Evolutionary conservation across 371 early-diverging fungal genomes (phyloP).

Genomic region (Mortierella sp.): DNA sequence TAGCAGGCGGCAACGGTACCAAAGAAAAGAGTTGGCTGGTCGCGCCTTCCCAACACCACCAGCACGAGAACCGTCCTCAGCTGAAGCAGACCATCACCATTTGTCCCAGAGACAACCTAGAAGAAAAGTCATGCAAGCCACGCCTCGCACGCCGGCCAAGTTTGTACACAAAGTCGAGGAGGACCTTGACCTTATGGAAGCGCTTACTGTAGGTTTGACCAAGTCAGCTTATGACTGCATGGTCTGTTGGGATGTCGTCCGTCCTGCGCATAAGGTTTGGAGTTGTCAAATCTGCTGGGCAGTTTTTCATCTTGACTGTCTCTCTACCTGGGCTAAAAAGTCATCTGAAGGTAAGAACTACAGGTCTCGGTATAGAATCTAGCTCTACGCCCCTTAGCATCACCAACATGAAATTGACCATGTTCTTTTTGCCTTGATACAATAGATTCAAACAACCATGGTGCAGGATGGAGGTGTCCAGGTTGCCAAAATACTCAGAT

Average conservation of each 20-base stretch:
- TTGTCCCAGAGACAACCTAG: not conserved
- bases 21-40: slow-evolving; percentile 18
- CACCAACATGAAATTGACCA: not conserved
- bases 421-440: not conserved
- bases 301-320: slow-evolving; percentile 87
- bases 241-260: slow-evolving; percentile 92
- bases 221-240: slow-evolving; percentile 90
- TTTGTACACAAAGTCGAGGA: slow-evolving; percentile 39
- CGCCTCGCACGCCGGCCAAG: slow-evolving; percentile 8
- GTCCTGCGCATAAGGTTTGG: slow-evolving; percentile 81
- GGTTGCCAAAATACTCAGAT: slow-evolving; percentile 88
- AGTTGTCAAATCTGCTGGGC: slow-evolving; percentile 91
- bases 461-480: slow-evolving; percentile 88
- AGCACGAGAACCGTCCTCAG: not conserved
- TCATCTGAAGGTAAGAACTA: slow-evolving; percentile 67
- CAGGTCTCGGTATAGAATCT: not conserved
- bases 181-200: slow-evolving; percentile 68
- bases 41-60: slow-evolving; percentile 10
- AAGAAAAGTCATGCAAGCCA: not conserved
- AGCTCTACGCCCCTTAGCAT: not conserved
- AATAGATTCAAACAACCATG: slow-evolving; percentile 24
- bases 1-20: slow-evolving; percentile 1
- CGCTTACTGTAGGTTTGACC: slow-evolving; percentile 72
- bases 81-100: not conserved
- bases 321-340: slow-evolving; percentile 80